Percentiles rank a stretch among this genome's conserved stretches.
phyloP scores from a whole-genome alignment of 441 rosid species.

The Erodium trifolium region DNA sequence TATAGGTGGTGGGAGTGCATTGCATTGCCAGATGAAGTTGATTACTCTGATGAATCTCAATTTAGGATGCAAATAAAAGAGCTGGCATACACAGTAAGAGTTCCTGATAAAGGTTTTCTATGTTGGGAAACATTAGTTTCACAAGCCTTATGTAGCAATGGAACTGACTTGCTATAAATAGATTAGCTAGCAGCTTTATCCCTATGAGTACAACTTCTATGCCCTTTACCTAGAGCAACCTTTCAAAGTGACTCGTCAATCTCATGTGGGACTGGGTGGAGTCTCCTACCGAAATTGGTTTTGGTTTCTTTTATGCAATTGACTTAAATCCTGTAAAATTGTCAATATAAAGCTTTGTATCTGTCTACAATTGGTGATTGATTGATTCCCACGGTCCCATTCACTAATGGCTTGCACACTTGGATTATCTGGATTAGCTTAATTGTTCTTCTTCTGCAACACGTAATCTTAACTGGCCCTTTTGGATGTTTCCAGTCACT shows the following conservation, averaged over 20 bases:
- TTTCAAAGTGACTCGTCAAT: no score
- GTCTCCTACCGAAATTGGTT: background rate
- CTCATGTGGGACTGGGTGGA: background rate
- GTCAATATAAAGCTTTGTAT: background rate
- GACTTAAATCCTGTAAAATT: background rate
- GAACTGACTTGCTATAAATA: no score
- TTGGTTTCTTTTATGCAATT: background rate
- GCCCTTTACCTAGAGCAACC: no score
- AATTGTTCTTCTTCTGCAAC: background rate
- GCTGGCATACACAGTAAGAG: slow-evolving; percentile 58
- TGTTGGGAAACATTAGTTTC: slow-evolving; percentile 3
- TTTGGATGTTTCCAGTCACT: slow-evolving; percentile 49
- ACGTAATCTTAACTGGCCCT: slow-evolving; percentile 8
- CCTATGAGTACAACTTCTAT: no score
- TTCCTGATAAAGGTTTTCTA: background rate
- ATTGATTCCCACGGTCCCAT: background rate
- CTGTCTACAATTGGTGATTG: background rate
- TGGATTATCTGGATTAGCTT: background rate
- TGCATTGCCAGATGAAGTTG: slow-evolving; percentile 77
- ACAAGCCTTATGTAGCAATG: background rate
- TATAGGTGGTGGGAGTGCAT: slow-evolving; percentile 95
- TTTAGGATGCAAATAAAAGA: slow-evolving; percentile 70
- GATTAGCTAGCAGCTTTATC: no score
- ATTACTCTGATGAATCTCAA: slow-evolving; percentile 51
- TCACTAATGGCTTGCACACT: background rate